phyloP scores from a whole-genome alignment of 306 rosid genomes.

The Prunus dulcis region DNA sequence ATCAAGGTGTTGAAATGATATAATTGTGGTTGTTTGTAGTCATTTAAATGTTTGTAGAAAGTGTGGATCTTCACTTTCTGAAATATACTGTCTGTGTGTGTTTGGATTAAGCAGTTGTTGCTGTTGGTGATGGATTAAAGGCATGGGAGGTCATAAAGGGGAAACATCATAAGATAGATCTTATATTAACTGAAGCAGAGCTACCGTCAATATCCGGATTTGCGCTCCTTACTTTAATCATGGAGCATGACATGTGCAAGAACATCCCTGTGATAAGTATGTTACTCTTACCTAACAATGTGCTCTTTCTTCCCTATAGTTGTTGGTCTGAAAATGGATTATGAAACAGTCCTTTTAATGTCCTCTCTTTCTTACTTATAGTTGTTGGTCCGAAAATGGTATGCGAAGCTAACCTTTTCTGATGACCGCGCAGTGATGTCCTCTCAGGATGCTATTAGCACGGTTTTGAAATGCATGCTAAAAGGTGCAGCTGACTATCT shows the following conservation, averaged over 20 bases:
- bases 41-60: neutral
- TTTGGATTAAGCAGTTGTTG: constrained; percentile 43
- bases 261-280: constrained; percentile 77
- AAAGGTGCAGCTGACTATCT: constrained; percentile 81
- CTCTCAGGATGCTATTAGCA: constrained; percentile 53
- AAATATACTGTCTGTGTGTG: constrained; percentile 4
- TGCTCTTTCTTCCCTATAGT: neutral
- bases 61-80: neutral
- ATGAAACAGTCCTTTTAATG: constrained; percentile 12
- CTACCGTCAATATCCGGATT: constrained; percentile 76
- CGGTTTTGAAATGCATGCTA: constrained; percentile 65
- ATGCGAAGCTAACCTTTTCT: constrained; percentile 21
- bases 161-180: constrained; percentile 53
- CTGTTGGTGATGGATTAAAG: constrained; percentile 63
- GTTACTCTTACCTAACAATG: constrained; percentile 8
- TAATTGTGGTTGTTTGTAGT: neutral
- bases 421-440: constrained; percentile 67
- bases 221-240: constrained; percentile 61
- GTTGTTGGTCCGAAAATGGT: neutral
- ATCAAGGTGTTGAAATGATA: neutral
- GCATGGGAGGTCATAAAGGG: constrained; percentile 73
- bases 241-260: constrained; percentile 72
- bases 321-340: neutral
- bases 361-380: neutral
- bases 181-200: constrained; percentile 69